A percentile compares a stretch with the other conserved stretches of the same genome.
These are phyloP conservation scores for Krasilnikovozyma curviuscula DNA, from an alignment of 768 basidiomycete species.

Conservation along the genomic window DNA sequence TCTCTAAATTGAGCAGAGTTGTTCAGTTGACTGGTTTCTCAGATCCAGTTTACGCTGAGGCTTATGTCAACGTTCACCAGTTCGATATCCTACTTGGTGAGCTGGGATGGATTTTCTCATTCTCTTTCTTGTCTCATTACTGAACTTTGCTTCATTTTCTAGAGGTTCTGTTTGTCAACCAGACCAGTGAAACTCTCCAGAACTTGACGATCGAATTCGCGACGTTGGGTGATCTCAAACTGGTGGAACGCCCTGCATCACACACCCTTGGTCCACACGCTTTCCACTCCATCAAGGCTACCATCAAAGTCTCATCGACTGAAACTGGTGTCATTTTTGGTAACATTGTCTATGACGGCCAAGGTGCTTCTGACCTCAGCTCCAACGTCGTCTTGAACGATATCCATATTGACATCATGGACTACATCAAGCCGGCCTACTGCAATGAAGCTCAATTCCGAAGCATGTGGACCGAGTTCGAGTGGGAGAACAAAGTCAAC, in stretches of 20 bases:
- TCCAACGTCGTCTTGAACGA: conserved; percentile 71
- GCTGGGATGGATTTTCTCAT: conserved; percentile 15
- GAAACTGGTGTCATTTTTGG: conserved; percentile 98
- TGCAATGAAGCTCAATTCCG: conserved; percentile 92
- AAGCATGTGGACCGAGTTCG: conserved; percentile 98
- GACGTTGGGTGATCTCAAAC: conserved; percentile 86
- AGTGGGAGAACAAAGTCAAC: conserved; percentile 99
- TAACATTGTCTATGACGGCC: conserved; percentile 88
- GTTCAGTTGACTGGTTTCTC: conserved; percentile 94
- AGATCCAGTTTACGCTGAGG: conserved; percentile 94
- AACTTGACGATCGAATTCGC: conserved; percentile 95
- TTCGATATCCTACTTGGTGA: conserved; percentile 85
- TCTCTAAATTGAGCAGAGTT: conserved; percentile 80
- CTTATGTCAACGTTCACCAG: conserved; percentile 90
- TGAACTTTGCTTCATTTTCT: background rate
- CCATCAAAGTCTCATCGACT: conserved; percentile 93
- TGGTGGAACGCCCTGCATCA: conserved; percentile 84
- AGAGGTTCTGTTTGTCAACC: conserved; percentile 95
- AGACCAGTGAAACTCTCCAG: conserved; percentile 79
- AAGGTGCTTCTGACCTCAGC: conserved; percentile 55
- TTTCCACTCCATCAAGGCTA: conserved; percentile 96
- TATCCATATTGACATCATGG: conserved; percentile 97
- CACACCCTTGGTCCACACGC: conserved; percentile 88
- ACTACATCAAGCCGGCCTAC: conserved; percentile 89
- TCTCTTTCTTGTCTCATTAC: background rate